A percentile compares a stretch with the other conserved stretches of the same genome.
Conservation (phyloP, 139 green algal species). For the Chlorella sp. region DNA sequence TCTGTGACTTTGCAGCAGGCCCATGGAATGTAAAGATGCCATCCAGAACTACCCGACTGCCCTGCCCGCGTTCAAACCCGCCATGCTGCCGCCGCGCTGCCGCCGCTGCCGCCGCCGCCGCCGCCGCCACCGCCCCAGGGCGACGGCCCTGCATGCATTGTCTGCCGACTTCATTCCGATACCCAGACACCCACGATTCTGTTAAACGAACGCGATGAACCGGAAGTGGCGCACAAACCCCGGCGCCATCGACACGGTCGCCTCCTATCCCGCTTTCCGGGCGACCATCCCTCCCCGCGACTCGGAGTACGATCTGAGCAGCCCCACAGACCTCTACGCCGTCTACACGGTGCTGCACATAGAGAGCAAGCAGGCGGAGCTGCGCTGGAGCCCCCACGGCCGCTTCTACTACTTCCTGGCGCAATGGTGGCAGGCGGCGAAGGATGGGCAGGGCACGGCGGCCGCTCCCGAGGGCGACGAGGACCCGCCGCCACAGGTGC, state of each 20-base stretch:
- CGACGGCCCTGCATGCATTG: too few species aligned
- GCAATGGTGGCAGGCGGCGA: neutral
- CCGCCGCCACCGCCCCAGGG: too few species aligned
- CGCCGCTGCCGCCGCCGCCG: too few species aligned
- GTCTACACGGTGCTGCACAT: conserved; percentile 55
- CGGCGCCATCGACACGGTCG: conserved; percentile 31
- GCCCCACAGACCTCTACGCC: conserved; percentile 44
- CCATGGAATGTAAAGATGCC: too few species aligned
- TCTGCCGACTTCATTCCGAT: too few species aligned
- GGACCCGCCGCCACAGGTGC: conserved; percentile 29
- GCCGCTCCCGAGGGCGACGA: conserved; percentile 44
- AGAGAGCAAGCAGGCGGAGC: conserved; percentile 38
- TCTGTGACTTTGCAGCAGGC: too few species aligned
- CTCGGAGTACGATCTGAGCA: conserved; percentile 10
- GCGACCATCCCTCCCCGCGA: conserved; percentile 10
- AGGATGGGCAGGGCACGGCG: neutral
- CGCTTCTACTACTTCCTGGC: conserved; percentile 42
- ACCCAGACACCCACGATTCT: too few species aligned
- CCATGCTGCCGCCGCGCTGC: too few species aligned
- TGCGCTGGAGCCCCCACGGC: conserved; percentile 36
- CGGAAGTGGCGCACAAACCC: conserved; percentile 51
- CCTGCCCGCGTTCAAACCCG: too few species aligned
- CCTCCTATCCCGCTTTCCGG: conserved; percentile 26
- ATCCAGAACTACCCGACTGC: too few species aligned
- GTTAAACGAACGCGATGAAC: conserved; percentile 28